Evolutionary conservation across 129 eudicot species (phyloP).

Genomic region (Flaveria ramosissima): DNA sequence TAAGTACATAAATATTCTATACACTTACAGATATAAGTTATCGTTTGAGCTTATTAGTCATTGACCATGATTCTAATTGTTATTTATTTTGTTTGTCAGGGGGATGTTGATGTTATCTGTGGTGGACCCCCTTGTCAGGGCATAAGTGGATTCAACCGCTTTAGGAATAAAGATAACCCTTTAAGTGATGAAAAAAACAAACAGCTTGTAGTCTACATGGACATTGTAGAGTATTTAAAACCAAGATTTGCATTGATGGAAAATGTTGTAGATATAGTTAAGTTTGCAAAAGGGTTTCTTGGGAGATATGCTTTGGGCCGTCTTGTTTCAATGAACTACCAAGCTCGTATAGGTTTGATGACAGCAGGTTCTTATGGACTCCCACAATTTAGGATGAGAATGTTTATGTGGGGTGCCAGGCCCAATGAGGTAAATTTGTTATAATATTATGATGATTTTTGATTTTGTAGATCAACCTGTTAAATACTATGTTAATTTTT

Average conservation of each 20-base stretch:
- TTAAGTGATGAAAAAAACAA: slow-evolving; percentile 67
- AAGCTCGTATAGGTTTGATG: slow-evolving; percentile 80
- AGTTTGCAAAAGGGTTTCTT: slow-evolving; percentile 62
- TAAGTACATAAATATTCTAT: slow-evolving; percentile 33
- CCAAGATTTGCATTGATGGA: slow-evolving; percentile 82
- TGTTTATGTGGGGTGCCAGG: slow-evolving; percentile 91
- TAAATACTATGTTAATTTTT: not conserved
- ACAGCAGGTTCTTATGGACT: slow-evolving; percentile 91
- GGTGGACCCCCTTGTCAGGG: slow-evolving; percentile 99
- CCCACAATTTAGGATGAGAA: slow-evolving; percentile 82
- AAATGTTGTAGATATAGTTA: slow-evolving; percentile 77
- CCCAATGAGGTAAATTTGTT: slow-evolving; percentile 50
- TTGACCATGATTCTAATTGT: not conserved
- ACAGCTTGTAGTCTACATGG: slow-evolving; percentile 75
- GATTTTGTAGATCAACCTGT: not conserved
- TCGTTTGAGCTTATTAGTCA: not conserved
- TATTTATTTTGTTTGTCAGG: slow-evolving; percentile 38
- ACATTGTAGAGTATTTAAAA: slow-evolving; percentile 55
- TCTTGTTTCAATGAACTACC: slow-evolving; percentile 72
- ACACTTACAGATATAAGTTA: not conserved
- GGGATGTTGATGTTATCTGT: slow-evolving; percentile 71
- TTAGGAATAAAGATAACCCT: slow-evolving; percentile 56
- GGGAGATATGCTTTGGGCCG: slow-evolving; percentile 79
- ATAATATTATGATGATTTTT: not conserved
- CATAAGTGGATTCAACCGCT: slow-evolving; percentile 85